These are phyloP conservation scores for Globisporangium irregulare DNA, from an alignment of 352 stramenopile species.

Conservation along the genomic window DNA sequence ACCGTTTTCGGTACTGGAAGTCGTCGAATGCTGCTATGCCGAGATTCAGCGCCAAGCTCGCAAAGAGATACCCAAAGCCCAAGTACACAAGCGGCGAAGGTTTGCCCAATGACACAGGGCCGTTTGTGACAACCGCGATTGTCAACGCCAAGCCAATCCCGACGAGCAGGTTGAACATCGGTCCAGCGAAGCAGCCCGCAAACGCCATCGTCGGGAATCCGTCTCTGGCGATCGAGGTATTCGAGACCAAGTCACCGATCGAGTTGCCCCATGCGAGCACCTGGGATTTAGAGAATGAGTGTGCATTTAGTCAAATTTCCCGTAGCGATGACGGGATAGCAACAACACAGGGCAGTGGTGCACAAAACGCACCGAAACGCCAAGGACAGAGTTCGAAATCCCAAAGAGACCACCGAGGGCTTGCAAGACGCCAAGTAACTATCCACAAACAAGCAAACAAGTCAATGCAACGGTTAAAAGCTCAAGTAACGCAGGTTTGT, in stretches of 20 bases:
- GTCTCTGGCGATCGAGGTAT: constrained; percentile 74
- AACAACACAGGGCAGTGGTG: background rate
- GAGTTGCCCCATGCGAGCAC: constrained; percentile 81
- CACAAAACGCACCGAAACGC: constrained; percentile 57
- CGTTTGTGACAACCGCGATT: constrained; percentile 50
- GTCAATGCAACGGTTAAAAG: background rate
- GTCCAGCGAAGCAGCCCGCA: constrained; percentile 74
- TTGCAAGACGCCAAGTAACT: constrained; percentile 67
- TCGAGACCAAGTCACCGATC: constrained; percentile 74
- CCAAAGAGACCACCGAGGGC: constrained; percentile 69
- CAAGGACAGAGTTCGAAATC: constrained; percentile 73
- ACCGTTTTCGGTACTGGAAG: constrained; percentile 53
- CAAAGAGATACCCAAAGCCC: constrained; percentile 62
- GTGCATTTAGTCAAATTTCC: background rate
- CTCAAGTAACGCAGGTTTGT: background rate
- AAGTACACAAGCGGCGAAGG: constrained; percentile 63
- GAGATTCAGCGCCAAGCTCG: constrained; percentile 69
- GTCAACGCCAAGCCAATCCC: constrained; percentile 67
- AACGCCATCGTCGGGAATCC: constrained; percentile 84
- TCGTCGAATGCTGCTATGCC: constrained; percentile 43
- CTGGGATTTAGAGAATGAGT: constrained; percentile 20
- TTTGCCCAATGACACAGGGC: constrained; percentile 50
- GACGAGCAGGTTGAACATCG: constrained; percentile 79
- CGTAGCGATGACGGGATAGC: background rate
- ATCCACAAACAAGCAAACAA: background rate